These are phyloP conservation scores for Rhynchosporium secalis DNA, from an alignment of 2,329 filamentous ascomycete species.

Conservation along the genomic window DNA sequence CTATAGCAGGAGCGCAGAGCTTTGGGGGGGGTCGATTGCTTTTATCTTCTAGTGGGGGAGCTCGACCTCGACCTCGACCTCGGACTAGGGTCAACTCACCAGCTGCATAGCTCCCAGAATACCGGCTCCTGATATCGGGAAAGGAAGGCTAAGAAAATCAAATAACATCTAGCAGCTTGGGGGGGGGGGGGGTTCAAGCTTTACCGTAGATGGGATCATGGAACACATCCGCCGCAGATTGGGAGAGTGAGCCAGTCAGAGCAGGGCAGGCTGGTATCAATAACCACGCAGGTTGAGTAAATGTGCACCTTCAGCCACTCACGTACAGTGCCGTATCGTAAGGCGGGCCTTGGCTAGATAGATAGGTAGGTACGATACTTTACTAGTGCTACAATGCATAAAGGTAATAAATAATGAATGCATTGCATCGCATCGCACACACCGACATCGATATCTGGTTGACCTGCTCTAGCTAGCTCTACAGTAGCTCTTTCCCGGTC, in stretches of 20 bases:
- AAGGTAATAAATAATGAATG: too few relatives aligned
- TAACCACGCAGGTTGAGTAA: constrained; percentile 13
- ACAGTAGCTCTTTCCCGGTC: background rate
- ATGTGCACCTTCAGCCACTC: constrained; percentile 14
- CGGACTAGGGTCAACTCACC: constrained; percentile 4
- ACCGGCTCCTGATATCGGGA: constrained; percentile 12
- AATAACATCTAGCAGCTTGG: constrained; percentile 12
- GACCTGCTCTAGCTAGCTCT: background rate
- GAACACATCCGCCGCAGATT: constrained; percentile 2
- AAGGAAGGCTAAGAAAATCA: background rate
- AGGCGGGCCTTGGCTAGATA: background rate
- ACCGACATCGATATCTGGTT: background rate
- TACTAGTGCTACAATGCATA: too few relatives aligned
- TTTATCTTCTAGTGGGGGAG: constrained; percentile 12
- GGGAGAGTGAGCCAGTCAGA: constrained; percentile 8
- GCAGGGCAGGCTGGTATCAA: constrained; percentile 8
- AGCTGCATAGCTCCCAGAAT: constrained; percentile 1
- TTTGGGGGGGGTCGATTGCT: constrained; percentile 4
- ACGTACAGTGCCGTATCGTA: background rate
- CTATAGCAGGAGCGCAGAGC: constrained; percentile 4
- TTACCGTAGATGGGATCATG: background rate
- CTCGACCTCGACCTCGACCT: constrained; percentile 8
- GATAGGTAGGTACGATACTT: background rate
- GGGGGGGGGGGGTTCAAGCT: background rate
- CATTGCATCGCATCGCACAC: too few relatives aligned